phyloP scores from a whole-genome alignment of 225 moss, liverwort and hornwort genomes.

The Antitrichia curtipendula region DNA sequence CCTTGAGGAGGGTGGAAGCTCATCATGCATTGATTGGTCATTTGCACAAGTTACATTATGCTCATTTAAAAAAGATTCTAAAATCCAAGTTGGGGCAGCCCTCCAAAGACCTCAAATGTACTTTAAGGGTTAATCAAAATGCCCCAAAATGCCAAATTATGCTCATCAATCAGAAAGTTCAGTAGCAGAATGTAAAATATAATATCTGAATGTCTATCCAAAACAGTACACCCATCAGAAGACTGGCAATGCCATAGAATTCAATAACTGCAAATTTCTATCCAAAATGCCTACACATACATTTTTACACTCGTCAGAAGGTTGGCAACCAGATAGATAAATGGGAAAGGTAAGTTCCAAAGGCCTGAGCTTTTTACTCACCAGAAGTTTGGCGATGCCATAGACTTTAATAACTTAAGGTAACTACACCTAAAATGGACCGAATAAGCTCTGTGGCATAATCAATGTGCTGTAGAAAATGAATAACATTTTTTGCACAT shows the following conservation, averaged over 20 bases:
- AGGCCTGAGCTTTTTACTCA: not conserved
- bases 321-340: too few relatives aligned
- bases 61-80: not conserved
- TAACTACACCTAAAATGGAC: too few relatives aligned
- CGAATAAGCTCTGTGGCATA: too few relatives aligned
- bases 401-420: not conserved
- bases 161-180: not conserved
- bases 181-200: not conserved
- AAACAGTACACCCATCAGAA: not conserved
- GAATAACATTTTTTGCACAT: too few relatives aligned
- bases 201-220: not conserved
- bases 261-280: too few relatives aligned
- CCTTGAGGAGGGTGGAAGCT: accelerated
- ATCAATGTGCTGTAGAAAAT: too few relatives aligned
- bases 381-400: too few relatives aligned
- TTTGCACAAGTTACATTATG: not conserved
- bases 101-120: not conserved
- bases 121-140: too few relatives aligned
- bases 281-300: too few relatives aligned
- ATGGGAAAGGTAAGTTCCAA: too few relatives aligned
- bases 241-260: not conserved
- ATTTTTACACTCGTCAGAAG: not conserved
- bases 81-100: not conserved
- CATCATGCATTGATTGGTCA: not conserved
- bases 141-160: not conserved